Conservation (phyloP, 192 early-diverging fungal species). For the Linnemannia hyalina region DNA sequence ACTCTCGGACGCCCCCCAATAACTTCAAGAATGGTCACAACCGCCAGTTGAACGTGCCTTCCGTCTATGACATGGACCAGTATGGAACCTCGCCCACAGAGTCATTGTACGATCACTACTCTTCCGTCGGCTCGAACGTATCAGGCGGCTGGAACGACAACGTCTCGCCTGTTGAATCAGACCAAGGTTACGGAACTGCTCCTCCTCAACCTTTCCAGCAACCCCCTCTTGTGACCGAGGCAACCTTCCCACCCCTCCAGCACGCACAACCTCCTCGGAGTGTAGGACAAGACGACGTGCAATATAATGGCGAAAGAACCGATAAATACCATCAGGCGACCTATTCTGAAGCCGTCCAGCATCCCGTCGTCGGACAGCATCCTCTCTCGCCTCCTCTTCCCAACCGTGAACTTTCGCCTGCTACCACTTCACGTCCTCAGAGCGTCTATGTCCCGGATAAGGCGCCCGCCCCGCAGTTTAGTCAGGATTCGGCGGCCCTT, state of each 20-base stretch:
- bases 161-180: constrained; percentile 40
- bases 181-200: constrained; percentile 53
- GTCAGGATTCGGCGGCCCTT: neutral
- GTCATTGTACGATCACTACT: constrained; percentile 43
- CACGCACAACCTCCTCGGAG: neutral
- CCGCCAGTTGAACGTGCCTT: constrained; percentile 37
- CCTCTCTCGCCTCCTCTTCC: constrained; percentile 27
- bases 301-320: neutral
- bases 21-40: constrained; percentile 26
- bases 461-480: neutral
- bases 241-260: constrained; percentile 47
- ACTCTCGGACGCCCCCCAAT: constrained; percentile 5
- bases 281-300: neutral
- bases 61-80: constrained; percentile 38
- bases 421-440: constrained; percentile 7
- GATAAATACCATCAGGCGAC: constrained; percentile 18
- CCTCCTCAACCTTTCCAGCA: constrained; percentile 33
- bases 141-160: constrained; percentile 23
- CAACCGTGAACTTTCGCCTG: constrained; percentile 12
- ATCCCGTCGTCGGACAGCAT: constrained; percentile 7
- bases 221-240: constrained; percentile 39
- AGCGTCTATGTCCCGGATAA: constrained; percentile 2
- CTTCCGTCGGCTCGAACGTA: constrained; percentile 41
- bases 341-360: constrained; percentile 40
- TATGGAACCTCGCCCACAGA: constrained; percentile 49